These are phyloP conservation scores for Cucurbita argyrosperma DNA, from an alignment of 306 rosid genomes.

Conservation along the genomic window DNA sequence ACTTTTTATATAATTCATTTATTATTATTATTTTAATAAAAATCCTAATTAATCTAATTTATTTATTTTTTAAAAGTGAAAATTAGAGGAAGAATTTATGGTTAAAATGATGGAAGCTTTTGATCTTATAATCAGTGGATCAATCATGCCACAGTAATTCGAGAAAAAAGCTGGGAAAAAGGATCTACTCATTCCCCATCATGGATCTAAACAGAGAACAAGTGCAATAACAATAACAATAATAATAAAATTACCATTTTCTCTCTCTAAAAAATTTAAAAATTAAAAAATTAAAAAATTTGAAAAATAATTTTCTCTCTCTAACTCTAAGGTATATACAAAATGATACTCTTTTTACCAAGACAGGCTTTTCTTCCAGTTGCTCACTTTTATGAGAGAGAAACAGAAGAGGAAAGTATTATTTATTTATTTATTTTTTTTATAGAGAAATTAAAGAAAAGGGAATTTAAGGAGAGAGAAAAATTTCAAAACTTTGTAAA, in stretches of 20 bases:
- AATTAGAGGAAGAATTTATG: neutral
- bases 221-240: neutral
- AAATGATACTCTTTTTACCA: slow-evolving; percentile 47
- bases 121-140: slow-evolving; percentile 34
- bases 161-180: slow-evolving; percentile 27
- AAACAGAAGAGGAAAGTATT: slow-evolving; percentile 21
- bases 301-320: neutral
- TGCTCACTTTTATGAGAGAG: slow-evolving; percentile 31
- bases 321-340: slow-evolving; percentile 5
- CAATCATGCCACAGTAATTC: slow-evolving; percentile 57
- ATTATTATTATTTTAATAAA: too few relatives aligned
- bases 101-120: neutral
- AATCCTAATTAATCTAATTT: too few relatives aligned
- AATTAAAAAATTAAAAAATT: too few relatives aligned
- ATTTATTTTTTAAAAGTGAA: neutral
- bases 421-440: neutral
- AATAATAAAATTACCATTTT: too few relatives aligned
- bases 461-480: slow-evolving; percentile 15
- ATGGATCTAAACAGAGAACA: slow-evolving; percentile 5
- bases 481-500: slow-evolving; percentile 11
- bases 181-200: slow-evolving; percentile 33
- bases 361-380: slow-evolving; percentile 18
- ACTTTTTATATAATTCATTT: too few relatives aligned
- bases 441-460: slow-evolving; percentile 18
- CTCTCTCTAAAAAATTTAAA: neutral